Evolutionary conservation across 2,329 filamentous ascomycete genomes (phyloP).

Genomic region (Xylariaceae sp.): DNA sequence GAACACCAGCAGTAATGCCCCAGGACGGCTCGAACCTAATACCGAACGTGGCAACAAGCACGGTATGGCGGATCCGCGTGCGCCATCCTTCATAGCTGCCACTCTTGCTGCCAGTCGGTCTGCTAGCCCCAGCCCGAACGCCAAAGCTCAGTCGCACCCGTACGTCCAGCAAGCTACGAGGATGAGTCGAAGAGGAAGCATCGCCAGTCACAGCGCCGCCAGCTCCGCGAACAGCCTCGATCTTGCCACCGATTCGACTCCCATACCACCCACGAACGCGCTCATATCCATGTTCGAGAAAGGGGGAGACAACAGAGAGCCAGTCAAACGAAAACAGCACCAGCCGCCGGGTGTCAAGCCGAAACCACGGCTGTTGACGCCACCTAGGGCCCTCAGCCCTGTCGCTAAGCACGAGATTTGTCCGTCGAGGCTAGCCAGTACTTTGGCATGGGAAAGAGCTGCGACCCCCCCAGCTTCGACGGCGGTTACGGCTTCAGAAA

Average conservation of each 20-base stretch:
- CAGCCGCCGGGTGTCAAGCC: constrained; percentile 18
- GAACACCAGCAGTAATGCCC: constrained; percentile 29
- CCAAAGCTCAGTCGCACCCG: constrained; percentile 13
- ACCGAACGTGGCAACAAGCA: constrained; percentile 11
- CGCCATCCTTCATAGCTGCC: constrained; percentile 55
- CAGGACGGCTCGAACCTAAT: constrained; percentile 10
- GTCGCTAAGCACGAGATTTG: constrained; percentile 15
- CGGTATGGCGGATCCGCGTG: constrained; percentile 33
- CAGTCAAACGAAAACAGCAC: constrained; percentile 27
- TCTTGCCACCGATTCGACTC: constrained; percentile 41
- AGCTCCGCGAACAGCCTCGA: constrained; percentile 26
- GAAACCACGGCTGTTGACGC: constrained; percentile 23
- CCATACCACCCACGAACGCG: constrained; percentile 55
- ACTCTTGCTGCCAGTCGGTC: constrained; percentile 55
- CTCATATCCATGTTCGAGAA: constrained; percentile 64
- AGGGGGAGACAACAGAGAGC: constrained; percentile 22
- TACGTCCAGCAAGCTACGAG: constrained; percentile 15
- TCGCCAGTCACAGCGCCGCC: constrained; percentile 21
- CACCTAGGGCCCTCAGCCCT: constrained; percentile 23
- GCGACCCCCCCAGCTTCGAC: constrained; percentile 9
- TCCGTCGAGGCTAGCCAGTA: constrained; percentile 15
- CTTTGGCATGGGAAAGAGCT: constrained; percentile 13
- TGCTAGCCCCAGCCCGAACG: constrained; percentile 42
- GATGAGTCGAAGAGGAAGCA: constrained; percentile 20
- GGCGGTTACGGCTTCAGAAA: constrained; percentile 2